Percentiles rank a stretch among this genome's conserved stretches.
phyloP scores from a whole-genome alignment of 768 basidiomycete genomes.

The Phallus indusiatus region DNA sequence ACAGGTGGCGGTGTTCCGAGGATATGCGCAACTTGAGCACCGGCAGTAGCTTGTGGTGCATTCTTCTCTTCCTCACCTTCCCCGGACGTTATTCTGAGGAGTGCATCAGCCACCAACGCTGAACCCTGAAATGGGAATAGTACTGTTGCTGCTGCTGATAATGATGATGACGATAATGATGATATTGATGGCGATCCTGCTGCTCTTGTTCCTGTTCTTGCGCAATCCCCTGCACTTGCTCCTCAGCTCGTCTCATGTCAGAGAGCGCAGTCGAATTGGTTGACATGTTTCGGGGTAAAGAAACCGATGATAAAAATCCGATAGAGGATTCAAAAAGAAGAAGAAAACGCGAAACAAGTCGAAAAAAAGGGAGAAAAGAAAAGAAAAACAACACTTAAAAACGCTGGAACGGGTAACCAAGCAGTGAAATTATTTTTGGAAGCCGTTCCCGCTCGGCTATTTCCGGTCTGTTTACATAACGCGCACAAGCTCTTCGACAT shows the following conservation, averaged over 20 bases:
- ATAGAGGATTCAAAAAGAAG: too few species aligned
- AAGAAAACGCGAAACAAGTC: too few species aligned
- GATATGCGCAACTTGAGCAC: neutral
- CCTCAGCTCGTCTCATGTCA: neutral
- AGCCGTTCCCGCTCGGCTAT: neutral
- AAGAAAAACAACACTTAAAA: neutral
- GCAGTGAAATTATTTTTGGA: neutral
- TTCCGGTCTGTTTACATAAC: neutral
- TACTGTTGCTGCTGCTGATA: slow-evolving; percentile 3
- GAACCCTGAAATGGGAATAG: slow-evolving; percentile 3
- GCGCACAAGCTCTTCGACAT: neutral
- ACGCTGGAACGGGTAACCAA: neutral
- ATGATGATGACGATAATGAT: neutral
- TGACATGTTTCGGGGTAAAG: neutral
- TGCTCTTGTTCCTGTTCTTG: too few species aligned
- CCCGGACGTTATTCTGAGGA: slow-evolving; percentile 1
- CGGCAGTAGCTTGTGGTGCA: neutral
- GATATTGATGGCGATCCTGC: too few species aligned
- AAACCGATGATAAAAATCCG: too few species aligned
- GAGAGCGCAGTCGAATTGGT: neutral
- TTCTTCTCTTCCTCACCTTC: neutral
- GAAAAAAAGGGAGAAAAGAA: neutral
- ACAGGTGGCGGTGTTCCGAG: slow-evolving; percentile 29
- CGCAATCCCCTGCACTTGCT: neutral
- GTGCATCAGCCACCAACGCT: slow-evolving; percentile 1